Percentiles rank a stretch among this genome's conserved stretches.
phyloP scores from a whole-genome alignment of 768 basidiomycete genomes.

The Peribolospora kevripleyi region DNA sequence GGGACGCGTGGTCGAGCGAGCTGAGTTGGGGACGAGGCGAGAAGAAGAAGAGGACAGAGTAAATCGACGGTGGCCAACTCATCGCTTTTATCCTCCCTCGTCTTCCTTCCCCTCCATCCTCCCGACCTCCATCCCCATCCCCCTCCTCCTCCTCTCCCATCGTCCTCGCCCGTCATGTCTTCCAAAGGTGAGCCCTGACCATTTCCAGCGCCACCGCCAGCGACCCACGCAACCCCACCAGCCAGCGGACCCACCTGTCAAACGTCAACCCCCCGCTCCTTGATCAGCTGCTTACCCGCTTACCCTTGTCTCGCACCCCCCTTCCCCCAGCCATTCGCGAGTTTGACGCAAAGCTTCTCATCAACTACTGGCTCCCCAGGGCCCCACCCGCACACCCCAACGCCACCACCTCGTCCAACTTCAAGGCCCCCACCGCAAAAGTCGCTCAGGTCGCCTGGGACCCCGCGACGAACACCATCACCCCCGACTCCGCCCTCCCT shows the following conservation, averaged over 20 bases:
- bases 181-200: conserved; percentile 5
- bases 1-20: too few relatives aligned
- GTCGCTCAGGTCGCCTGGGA: conserved; percentile 66
- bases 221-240: background rate
- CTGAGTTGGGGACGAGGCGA: too few relatives aligned
- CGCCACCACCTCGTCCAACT: conserved; percentile 28
- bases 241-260: background rate
- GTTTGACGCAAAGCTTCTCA: conserved; percentile 93
- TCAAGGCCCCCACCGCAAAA: conserved; percentile 39
- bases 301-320: background rate
- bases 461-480: conserved; percentile 36
- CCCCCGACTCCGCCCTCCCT: conserved; percentile 37
- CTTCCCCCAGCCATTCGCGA: conserved; percentile 50
- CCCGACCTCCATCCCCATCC: background rate
- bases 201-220: background rate
- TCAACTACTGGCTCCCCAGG: conserved; percentile 90
- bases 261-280: background rate
- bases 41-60: too few relatives aligned
- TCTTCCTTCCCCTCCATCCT: too few relatives aligned
- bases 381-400: conserved; percentile 49
- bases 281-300: background rate
- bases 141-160: background rate
- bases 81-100: too few relatives aligned
- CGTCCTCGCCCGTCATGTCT: conserved; percentile 2
- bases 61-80: too few relatives aligned